Conservation (phyloP, 2,329 filamentous ascomycete genomes). For the Chaetomium globosum region DNA sequence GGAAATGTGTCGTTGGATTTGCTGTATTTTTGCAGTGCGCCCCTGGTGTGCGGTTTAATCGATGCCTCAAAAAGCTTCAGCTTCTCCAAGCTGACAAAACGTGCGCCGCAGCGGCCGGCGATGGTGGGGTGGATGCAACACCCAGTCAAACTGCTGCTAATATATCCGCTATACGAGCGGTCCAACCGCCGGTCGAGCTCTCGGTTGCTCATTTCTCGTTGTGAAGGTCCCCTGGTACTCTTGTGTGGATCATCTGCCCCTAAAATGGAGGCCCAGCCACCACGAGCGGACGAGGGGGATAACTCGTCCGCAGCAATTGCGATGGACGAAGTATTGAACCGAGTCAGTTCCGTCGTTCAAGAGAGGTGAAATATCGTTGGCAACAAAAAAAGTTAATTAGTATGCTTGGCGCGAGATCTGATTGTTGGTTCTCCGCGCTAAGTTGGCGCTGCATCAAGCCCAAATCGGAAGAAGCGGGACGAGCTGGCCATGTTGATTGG, state of each 20-base stretch:
- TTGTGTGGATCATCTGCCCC: slow-evolving; percentile 11
- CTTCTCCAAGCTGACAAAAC: slow-evolving; percentile 10
- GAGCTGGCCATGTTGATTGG: neutral
- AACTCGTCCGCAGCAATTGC: neutral
- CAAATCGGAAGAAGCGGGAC: neutral
- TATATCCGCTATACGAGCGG: slow-evolving; percentile 29
- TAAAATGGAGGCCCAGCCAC: no score
- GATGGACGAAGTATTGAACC: neutral
- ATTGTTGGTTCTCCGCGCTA: neutral
- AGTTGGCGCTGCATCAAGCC: slow-evolving; percentile 6
- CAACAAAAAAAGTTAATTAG: neutral
- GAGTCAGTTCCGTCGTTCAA: neutral
- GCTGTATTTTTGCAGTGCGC: neutral
- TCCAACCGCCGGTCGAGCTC: slow-evolving; percentile 27
- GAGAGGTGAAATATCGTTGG: neutral
- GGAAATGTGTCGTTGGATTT: neutral
- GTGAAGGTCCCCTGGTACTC: slow-evolving; percentile 3
- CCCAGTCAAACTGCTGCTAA: slow-evolving; percentile 4
- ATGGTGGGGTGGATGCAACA: slow-evolving; percentile 11
- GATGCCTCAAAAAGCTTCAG: neutral
- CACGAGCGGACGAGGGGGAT: neutral
- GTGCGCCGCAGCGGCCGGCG: neutral
- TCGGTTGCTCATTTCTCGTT: slow-evolving; percentile 16
- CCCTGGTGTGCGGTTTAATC: slow-evolving; percentile 1
- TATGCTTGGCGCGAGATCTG: slow-evolving; percentile 9